These are phyloP conservation scores for Talaromyces pinophilus DNA, from an alignment of 2,329 filamentous ascomycete genomes.

Conservation along the genomic window DNA sequence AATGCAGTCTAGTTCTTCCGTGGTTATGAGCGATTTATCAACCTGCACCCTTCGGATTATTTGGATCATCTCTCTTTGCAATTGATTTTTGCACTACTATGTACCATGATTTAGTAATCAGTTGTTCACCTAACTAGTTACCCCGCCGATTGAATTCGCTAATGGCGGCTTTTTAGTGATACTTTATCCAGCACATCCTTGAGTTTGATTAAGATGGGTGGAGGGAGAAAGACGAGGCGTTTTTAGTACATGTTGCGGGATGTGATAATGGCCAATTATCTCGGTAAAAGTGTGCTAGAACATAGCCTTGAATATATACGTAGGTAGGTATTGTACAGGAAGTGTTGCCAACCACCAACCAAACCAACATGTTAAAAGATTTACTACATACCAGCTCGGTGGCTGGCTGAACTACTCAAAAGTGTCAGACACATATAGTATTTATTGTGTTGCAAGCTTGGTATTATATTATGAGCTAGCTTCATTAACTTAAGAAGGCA, in stretches of 20 bases:
- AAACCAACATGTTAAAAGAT: not conserved
- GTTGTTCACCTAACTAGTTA: too few relatives aligned
- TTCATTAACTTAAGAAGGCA: too few relatives aligned
- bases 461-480: too few relatives aligned
- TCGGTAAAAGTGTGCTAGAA: not conserved
- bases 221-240: not conserved
- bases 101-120: not conserved
- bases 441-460: too few relatives aligned
- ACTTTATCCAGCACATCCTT: not conserved
- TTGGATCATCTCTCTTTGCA: not conserved
- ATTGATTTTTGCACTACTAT: too few relatives aligned
- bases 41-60: not conserved
- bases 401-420: not conserved
- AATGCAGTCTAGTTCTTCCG: not conserved
- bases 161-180: not conserved
- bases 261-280: not conserved
- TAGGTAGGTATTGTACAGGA: not conserved
- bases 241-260: not conserved
- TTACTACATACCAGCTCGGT: not conserved
- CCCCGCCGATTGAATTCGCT: not conserved
- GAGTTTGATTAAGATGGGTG: not conserved
- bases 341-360: not conserved
- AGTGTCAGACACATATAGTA: not conserved
- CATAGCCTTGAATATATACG: not conserved
- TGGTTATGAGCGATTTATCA: not conserved